Base-by-base conservation (phyloP, 345 rosid species). In the Arabidopsis thaliana region DNA sequence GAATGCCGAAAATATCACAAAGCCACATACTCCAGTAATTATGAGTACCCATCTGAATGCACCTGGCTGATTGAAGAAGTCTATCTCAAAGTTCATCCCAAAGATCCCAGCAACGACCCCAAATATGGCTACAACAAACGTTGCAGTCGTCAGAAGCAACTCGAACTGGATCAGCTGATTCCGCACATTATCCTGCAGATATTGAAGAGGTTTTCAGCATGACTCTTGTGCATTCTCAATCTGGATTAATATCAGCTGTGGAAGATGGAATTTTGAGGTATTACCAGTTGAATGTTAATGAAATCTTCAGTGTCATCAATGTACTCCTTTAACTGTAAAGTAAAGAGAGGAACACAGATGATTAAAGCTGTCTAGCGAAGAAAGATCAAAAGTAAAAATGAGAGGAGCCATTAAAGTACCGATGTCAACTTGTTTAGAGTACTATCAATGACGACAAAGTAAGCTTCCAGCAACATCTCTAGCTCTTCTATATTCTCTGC, bases 401-500 rank as follows among this genome's bases (percentile, higher is more conserved):
- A 33, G 60, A 32, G 53, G 61, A 46, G 12, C 48, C 23, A 14
- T 12, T 58, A 12, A 42, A 36, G 44, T 89, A 95, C 99, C 81
- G 99, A 93, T 51, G 98, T 93, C 88, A 95, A 74, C 82, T 93
- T 95, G 87, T 93, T 95, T 42, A 95, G 81, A 72, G 97, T 88
- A 81, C 96, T 92, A 83, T 95, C 99, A 53, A 95, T 95, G 80
- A 89, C 88, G 33, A 95, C 99, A 84, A 95, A 95, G 69, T 95
- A 95, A 24, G 99, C 99, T 80, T 95, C 99, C 50, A 95, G 94
- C 85, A 95, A 84, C 99, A 95, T 95, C 84, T 95, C 99, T 30
- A 95, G 89, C 79, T 93, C 96, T 65, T 95, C 99, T 60, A 95
- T 90, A 61, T 83, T 93, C 69, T 87, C 96, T 5, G 88, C 44